Evolutionary conservation across 257 asterid genomes (phyloP).

Genomic region (Petunia secreta): DNA sequence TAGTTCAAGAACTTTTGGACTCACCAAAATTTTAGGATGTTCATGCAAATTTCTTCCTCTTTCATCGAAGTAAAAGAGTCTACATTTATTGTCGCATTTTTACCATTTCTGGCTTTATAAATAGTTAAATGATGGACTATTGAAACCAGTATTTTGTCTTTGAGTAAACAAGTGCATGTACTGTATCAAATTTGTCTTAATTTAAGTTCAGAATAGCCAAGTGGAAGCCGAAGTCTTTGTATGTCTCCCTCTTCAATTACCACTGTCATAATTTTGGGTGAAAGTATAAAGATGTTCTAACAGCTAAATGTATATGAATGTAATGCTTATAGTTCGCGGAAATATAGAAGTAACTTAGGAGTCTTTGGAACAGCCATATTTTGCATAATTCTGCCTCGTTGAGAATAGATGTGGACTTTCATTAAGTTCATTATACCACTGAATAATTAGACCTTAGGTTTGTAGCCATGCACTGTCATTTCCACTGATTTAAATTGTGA

Average conservation of each 20-base stretch:
- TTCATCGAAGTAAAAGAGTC: neutral
- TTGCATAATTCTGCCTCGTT: neutral
- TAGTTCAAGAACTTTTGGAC: neutral
- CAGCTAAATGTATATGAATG: neutral
- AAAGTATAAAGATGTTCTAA: neutral
- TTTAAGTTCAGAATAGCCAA: neutral
- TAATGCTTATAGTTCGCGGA: neutral
- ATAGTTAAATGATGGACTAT: constrained; percentile 1
- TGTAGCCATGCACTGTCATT: neutral
- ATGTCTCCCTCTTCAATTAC: neutral
- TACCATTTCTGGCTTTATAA: neutral
- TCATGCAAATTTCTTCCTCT: neutral
- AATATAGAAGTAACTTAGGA: neutral
- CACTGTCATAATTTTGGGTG: neutral
- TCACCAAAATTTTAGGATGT: neutral
- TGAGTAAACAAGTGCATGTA: neutral
- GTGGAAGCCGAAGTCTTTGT: neutral
- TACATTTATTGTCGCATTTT: neutral
- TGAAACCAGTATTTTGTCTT: neutral
- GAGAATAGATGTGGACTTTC: neutral
- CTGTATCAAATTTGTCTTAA: neutral
- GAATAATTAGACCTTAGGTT: neutral
- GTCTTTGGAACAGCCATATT: neutral
- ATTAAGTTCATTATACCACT: neutral
- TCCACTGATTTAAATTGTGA: neutral